These are phyloP conservation scores for Tephrocybe sp. DNA, from an alignment of 768 basidiomycete genomes.

Conservation along the genomic window DNA sequence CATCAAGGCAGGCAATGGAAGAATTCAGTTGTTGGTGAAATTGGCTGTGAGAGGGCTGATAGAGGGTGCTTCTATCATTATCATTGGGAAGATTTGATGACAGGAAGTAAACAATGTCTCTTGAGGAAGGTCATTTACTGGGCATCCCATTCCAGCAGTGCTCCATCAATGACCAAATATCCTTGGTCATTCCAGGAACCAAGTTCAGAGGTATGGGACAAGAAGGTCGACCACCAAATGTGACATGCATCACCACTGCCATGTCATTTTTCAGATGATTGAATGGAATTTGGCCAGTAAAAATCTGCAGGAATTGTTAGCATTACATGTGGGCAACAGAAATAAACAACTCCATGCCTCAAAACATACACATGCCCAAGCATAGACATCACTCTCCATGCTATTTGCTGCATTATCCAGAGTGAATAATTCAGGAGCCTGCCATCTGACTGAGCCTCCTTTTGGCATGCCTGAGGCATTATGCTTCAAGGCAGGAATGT, in stretches of 20 bases:
- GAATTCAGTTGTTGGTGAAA: background rate
- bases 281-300: background rate
- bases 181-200: background rate
- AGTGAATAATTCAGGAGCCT: slow-evolving; percentile 2
- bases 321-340: too few species aligned
- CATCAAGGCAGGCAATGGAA: background rate
- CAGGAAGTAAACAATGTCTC: too few species aligned
- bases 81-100: too few species aligned
- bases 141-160: background rate
- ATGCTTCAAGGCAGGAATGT: background rate
- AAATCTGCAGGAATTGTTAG: background rate
- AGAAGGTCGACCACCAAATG: background rate
- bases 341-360: background rate
- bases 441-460: slow-evolving; percentile 3
- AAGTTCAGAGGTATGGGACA: background rate
- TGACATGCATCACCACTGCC: background rate
- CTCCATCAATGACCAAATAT: background rate
- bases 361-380: slow-evolving; percentile 2
- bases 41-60: too few species aligned
- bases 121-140: too few species aligned
- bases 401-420: background rate
- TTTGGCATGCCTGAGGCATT: background rate
- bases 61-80: too few species aligned
- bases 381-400: background rate
- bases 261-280: background rate